Evolutionary conservation across 208 protist genomes (phyloP), one percentile per base, ranked within the genome.

Genomic region (Tritrichomonas foetus): DNA sequence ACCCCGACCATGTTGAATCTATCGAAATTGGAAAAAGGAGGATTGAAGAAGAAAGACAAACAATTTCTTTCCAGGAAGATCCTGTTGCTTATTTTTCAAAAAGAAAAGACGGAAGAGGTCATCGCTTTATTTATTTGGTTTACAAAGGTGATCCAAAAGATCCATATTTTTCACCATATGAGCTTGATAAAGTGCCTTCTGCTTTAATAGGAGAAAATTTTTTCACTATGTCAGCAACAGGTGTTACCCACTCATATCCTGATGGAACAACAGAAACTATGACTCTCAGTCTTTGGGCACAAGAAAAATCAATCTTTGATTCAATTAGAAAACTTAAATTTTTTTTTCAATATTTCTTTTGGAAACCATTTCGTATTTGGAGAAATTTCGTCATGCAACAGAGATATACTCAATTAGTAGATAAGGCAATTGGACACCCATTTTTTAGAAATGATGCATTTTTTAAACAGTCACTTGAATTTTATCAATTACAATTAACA

Each of bases 81-180:
- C 47, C 47, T 30, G 14, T 89, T 61, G 41, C 78, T 33, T 89
- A 89, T 49, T 89, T 89, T 57, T 89, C 78, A 33, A 89, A 89
- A 30, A 27, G 47, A 89, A 89, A 57, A 57, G 47, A 89, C 57
- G 78, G 78, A 61, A 25, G 47, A 39, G 78, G 78, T 53, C 78
- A 89, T 50, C 47, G 47, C 36, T 89, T 89, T 89, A 89, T 89
- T 39, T 89, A 89, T 89, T 57, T 89, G 20, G 41, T 57, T 57
- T 89, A 89, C 30, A 39, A 25, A 53, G 8, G 33, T 8, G 47
- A 57, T 57, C 9, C 14, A 57, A 89, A 89, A 53, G 78, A 89
- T 57, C 78, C 78, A 89, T 16, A 36, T 39, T 89, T 89, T 50
- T 89, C 78, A 89, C 78, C 78, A 50, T 89, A 89, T n/a, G 78